Conservation (phyloP, 495 filamentous ascomycete genomes). For the Cercophora samala region DNA sequence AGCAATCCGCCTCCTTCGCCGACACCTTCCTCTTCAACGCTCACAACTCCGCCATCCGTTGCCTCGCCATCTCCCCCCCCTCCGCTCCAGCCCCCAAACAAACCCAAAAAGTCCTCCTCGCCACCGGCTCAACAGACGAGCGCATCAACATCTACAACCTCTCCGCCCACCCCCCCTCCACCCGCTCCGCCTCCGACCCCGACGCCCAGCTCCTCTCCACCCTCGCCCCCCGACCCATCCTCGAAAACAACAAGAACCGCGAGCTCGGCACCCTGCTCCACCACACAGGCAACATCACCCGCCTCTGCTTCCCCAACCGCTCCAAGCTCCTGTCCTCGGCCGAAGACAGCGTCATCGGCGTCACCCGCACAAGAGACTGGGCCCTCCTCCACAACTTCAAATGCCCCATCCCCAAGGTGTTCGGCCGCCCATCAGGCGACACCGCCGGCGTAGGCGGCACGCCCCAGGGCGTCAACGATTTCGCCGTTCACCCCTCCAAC, state of each 20-base stretch:
- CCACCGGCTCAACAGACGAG: slow-evolving; percentile 87
- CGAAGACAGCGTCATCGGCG: slow-evolving; percentile 84
- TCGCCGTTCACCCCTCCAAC: slow-evolving; percentile 92
- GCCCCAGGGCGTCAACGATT: slow-evolving; percentile 90
- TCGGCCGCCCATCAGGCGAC: slow-evolving; percentile 83
- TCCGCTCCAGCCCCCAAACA: slow-evolving; percentile 56
- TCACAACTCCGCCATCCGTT: slow-evolving; percentile 84
- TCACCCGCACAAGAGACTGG: slow-evolving; percentile 87
- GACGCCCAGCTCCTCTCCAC: slow-evolving; percentile 53
- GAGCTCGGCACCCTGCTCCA: slow-evolving; percentile 84
- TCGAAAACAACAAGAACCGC: slow-evolving; percentile 80
- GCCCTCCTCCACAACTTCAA: slow-evolving; percentile 84
- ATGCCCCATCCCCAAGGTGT: slow-evolving; percentile 76
- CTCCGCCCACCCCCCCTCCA: slow-evolving; percentile 63
- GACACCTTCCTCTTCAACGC: slow-evolving; percentile 97
- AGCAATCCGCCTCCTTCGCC: slow-evolving; percentile 59
- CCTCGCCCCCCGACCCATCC: slow-evolving; percentile 62
- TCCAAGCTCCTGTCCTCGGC: slow-evolving; percentile 79
- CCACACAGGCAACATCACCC: slow-evolving; percentile 75
- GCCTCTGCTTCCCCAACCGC: slow-evolving; percentile 77
- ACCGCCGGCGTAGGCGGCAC: slow-evolving; percentile 78
- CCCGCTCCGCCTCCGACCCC: slow-evolving; percentile 40
- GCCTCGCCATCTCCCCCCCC: slow-evolving; percentile 79
- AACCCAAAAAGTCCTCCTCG: slow-evolving; percentile 73
- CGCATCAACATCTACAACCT: slow-evolving; percentile 92